phyloP scores from a whole-genome alignment of 768 basidiomycete species.

The Serpula lacrymans region DNA sequence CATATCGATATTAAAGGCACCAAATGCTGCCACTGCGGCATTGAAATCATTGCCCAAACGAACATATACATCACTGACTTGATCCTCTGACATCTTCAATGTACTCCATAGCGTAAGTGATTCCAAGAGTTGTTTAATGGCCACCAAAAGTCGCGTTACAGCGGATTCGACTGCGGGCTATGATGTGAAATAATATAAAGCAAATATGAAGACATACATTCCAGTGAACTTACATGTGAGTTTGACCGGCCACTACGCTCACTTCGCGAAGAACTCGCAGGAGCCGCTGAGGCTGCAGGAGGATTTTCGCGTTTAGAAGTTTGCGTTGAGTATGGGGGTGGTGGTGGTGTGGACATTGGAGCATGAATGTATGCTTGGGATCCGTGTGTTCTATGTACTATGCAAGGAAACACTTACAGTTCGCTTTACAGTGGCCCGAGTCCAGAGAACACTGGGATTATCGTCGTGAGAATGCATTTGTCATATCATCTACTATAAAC shows the following conservation, averaged over 20 bases:
- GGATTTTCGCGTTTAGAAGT: constrained; percentile 51
- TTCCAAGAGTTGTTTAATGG: constrained; percentile 94
- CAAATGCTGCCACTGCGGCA: constrained; percentile 85
- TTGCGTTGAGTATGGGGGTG: constrained; percentile 29
- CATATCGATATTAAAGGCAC: constrained; percentile 84
- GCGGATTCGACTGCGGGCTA: constrained; percentile 85
- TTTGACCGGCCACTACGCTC: constrained; percentile 12
- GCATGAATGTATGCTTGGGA: too few species aligned
- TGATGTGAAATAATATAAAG: constrained; percentile 1
- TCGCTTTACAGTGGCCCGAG: too few species aligned
- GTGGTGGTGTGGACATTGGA: constrained; percentile 12
- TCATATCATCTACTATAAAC: too few species aligned
- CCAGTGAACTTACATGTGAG: constrained; percentile 21
- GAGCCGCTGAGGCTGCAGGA: constrained; percentile 47
- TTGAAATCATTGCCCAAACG: constrained; percentile 97
- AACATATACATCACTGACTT: constrained; percentile 97
- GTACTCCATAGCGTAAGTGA: constrained; percentile 83
- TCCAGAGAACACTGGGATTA: too few species aligned
- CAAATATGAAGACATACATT: constrained; percentile 7
- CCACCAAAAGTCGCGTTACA: constrained; percentile 88
- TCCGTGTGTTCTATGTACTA: too few species aligned
- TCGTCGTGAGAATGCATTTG: too few species aligned
- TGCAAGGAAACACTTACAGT: too few species aligned
- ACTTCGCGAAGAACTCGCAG: constrained; percentile 26
- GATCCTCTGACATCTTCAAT: constrained; percentile 62